These are phyloP conservation scores for Drechslerella dactyloides DNA, from an alignment of 2,329 filamentous ascomycete genomes.

Conservation along the genomic window DNA sequence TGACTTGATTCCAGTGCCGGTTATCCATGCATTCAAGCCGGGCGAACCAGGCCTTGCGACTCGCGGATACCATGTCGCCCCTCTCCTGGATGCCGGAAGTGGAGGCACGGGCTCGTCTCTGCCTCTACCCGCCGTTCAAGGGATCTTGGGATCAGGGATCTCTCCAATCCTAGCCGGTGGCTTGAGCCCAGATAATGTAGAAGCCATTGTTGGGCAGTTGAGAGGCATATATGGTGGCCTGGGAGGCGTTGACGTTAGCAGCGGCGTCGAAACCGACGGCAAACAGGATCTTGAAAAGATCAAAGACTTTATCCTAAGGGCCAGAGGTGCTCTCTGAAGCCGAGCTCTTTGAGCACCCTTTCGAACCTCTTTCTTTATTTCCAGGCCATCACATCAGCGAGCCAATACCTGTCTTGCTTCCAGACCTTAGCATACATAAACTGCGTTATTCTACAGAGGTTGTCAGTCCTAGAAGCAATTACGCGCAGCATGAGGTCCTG, in stretches of 20 bases:
- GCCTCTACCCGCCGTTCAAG: conserved; percentile 72
- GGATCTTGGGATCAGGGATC: conserved; percentile 74
- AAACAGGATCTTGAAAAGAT: conserved; percentile 83
- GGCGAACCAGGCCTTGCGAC: conserved; percentile 61
- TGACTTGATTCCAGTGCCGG: conserved; percentile 83
- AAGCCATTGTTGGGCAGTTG: conserved; percentile 68
- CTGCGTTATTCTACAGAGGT: no score
- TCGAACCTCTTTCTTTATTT: no score
- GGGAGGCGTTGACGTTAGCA: conserved; percentile 88
- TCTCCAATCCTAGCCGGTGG: conserved; percentile 84
- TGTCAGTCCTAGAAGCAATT: no score
- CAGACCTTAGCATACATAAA: no score
- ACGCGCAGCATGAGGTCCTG: no score
- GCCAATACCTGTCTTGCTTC: no score
- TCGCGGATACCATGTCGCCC: conserved; percentile 78
- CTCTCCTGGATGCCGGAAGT: conserved; percentile 83
- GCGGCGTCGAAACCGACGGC: conserved; percentile 85
- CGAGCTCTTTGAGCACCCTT: no score
- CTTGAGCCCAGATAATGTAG: conserved; percentile 78
- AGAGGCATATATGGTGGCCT: conserved; percentile 69
- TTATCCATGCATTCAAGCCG: conserved; percentile 84
- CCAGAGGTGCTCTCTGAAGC: background rate
- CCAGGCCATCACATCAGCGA: no score
- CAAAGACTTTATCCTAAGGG: conserved; percentile 69
- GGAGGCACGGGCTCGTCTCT: conserved; percentile 81